Evolutionary conservation across 805 yeast species (phyloP), one percentile per base, ranked within the genome.

Genomic region (Nakazawaea wyomingensis): DNA sequence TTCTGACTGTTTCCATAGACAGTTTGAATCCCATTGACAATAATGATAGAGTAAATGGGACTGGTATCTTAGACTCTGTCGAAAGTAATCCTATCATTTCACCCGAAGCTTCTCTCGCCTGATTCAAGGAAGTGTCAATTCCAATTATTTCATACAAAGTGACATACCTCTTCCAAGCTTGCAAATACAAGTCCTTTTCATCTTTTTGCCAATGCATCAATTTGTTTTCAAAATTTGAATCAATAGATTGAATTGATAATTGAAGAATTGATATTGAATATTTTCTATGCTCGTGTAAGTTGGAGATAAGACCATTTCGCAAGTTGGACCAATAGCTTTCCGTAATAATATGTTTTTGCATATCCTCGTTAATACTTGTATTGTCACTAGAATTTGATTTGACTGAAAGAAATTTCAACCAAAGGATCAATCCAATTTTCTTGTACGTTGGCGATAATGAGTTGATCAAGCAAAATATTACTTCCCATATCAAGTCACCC

Each of bases 91-190:
- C 63, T 1, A 77, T 56, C 34, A 89, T 74, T 52, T 86, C 95
- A 6, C 63, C 62, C 1, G 73, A 61, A 0, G 93, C 91, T 10
- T 87, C 96, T 51, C 81, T 80, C 0, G 90, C 79, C 60, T 90
- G 96, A 52, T 90, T 89, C 52, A 86, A 62, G 0, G 96, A 85
- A 0, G 96, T 79, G 57, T 89, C 96, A 31, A 89, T 72, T 1
- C 88, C 93, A 21, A 86, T 63, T 37, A 89, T 84, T 54, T 89
- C 96, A 53, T 77, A 83, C 11, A 89, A 61, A 0, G 96, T 85
- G 21, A 78, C 68, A 53, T 70, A 89, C 46, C 85, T 71, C 34
- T 76, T 70, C 96, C 96, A 89, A 18, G 78, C 72, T 5, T 61
- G 64, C 16, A 74, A 53, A 33, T 68, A 65, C 16, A 44, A 44